Evolutionary conservation across 148 eudicot genomes (phyloP), one percentile per base, ranked within the genome.

Genomic region (Nyssa sinensis): DNA sequence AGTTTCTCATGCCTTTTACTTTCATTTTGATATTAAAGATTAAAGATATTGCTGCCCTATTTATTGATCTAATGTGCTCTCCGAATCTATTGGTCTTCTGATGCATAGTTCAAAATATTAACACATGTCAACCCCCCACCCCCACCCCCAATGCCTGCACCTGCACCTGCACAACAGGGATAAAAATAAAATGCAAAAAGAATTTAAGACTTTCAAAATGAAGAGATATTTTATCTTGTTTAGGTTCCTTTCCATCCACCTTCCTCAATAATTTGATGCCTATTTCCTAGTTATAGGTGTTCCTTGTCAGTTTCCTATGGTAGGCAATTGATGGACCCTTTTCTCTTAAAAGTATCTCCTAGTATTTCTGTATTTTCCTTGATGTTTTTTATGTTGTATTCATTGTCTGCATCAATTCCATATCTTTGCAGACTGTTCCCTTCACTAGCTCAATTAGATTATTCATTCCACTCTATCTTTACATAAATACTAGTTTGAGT

Each of bases 1-100:
- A 39, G 24, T 76, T 69, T 67, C 67, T 64, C 70, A 55, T 74
- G n/a, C 74, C 72, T 73, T 33, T 33, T 17, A 17, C 25, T 66
- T 19, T 55, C 59, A 1, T n/a, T 55, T 55, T 21, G 19, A 44
- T 44, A 44, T 14, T 44, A 12, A 14, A 11, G 16, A 6, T 13
- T 44, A 6, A 44, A 44, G 7, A 44, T 44, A 12, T 14, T 44
- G 6, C 21, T 55, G 24, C 25, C 17, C 25, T 55, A 1, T 55
- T 55, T 55, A 55, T 4, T 3, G 8, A 55, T 55, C 19, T 55
- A 19, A 55, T 17, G 17, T 44, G 51, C 51, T 12, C 51, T 44
- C n/a, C n/a, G 17, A 44, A 1, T 11, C 17, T 14, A 44, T 44
- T 44, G 51, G 2, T 44, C 3, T 44, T 61, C 39, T 55, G 24